Base-by-base conservation (phyloP, 257 asterid genomes). In the Salvia splendens region DNA sequence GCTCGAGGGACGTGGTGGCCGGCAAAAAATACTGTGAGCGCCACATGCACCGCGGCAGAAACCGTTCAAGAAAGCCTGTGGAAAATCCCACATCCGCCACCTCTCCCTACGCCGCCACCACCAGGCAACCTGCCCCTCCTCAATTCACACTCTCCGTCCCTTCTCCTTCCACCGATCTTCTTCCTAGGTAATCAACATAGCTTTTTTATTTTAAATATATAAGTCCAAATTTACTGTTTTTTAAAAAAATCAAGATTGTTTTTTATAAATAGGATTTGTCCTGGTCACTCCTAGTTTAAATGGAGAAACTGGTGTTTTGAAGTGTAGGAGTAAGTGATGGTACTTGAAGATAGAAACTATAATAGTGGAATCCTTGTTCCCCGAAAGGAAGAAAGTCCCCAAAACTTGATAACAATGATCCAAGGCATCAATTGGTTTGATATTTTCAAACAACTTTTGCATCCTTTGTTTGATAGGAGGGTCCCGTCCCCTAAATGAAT, bases 51-150 rank as follows among this genome's bases (percentile, higher is more conserved):
- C 89, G 98, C 3, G 98, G 98, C 57, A 78, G 86, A 28, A 90
- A 87, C 80, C 98, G 98, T 93, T 93, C 98, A 93, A 93, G 98
- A 93, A 93, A 92, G 98, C 94, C 92, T 83, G 98, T 87, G 98
- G 98, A 92, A 89, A 73, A 8, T 75, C 83, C 96, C 90, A 84
- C 91, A 54, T 63, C 87, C 61, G 41, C 72, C 73, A 1, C 78
- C 73, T 7, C 73, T 17, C 50, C 78, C 0, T 77, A 59, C 78
- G 69, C 58, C 73, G 79, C 64, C 24, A 20, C 24, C 24, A 20
- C 24, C 24, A 20, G 24, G 24, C 24, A 20, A 20, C 24, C 24
- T 20, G 24, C 24, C 8, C 15, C 79, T 12, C 69, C 79, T 51
- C 85, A 57, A 17, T 87, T 83, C 75, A 64, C 84, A 4, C 71